A percentile compares a stretch with the other conserved stretches of the same genome.
phyloP scores from a whole-genome alignment of 192 early-diverging fungal genomes.

The Coemansia sp. region DNA sequence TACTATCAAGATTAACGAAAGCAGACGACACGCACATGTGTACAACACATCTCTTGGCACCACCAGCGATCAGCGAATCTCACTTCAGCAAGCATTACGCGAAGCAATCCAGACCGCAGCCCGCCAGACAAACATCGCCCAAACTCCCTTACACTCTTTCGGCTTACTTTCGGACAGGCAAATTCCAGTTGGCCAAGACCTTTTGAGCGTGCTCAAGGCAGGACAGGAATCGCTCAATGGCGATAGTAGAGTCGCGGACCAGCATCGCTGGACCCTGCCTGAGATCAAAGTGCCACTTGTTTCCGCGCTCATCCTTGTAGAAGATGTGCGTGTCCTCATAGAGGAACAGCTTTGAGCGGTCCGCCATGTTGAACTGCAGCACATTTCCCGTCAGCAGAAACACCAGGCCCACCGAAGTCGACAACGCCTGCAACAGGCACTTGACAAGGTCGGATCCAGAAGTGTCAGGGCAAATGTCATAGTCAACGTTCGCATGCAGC shows the following conservation, averaged over 20 bases:
- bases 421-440: slow-evolving; percentile 41
- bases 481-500: slow-evolving; percentile 30
- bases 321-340: slow-evolving; percentile 45
- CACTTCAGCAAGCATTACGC: background rate
- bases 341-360: slow-evolving; percentile 50
- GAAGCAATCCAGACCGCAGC: slow-evolving; percentile 7
- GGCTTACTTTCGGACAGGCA: slow-evolving; percentile 8
- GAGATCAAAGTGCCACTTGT: slow-evolving; percentile 52
- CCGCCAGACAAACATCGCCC: background rate
- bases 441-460: slow-evolving; percentile 9
- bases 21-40: background rate
- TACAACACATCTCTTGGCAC: background rate
- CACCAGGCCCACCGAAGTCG: slow-evolving; percentile 39
- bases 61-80: background rate
- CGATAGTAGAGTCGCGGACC: slow-evolving; percentile 36
- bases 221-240: slow-evolving; percentile 45
- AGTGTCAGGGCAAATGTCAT: slow-evolving; percentile 18
- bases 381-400: slow-evolving; percentile 50
- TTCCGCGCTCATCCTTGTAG: slow-evolving; percentile 31
- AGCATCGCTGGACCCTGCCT: slow-evolving; percentile 44
- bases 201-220: slow-evolving; percentile 45
- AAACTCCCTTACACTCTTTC: background rate
- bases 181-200: slow-evolving; percentile 37
- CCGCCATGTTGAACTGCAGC: slow-evolving; percentile 46
- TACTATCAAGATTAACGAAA: background rate